These are phyloP conservation scores for Calonectria naviculata DNA, from an alignment of 2,329 filamentous ascomycete species.

Conservation along the genomic window DNA sequence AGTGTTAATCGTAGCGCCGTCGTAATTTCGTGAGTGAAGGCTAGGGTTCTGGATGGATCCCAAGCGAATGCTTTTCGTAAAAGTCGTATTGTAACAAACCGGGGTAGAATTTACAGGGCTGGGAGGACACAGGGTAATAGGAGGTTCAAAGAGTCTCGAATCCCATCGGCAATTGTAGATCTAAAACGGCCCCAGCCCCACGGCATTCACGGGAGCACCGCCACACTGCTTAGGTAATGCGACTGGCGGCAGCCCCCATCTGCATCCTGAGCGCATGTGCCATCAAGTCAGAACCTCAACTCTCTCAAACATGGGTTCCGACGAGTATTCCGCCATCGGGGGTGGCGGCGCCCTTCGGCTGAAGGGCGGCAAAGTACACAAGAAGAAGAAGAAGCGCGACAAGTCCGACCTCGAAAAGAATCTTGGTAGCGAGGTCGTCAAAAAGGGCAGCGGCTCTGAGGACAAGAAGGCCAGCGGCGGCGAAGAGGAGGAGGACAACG, in stretches of 20 bases:
- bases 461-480: constrained; percentile 39
- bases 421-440: constrained; percentile 47
- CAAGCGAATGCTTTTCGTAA: constrained; percentile 26
- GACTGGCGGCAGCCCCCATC: not conserved
- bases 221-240: constrained; percentile 26
- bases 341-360: constrained; percentile 84
- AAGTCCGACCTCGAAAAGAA: constrained; percentile 60
- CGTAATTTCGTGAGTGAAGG: constrained; percentile 25
- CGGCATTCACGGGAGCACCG: constrained; percentile 19
- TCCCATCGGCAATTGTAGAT: constrained; percentile 7
- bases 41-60: constrained; percentile 19
- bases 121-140: constrained; percentile 19
- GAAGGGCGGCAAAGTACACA: constrained; percentile 78
- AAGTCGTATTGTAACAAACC: constrained; percentile 34
- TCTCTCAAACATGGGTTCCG: constrained; percentile 68
- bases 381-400: constrained; percentile 72
- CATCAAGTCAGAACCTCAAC: not conserved
- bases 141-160: constrained; percentile 9
- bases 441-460: constrained; percentile 32
- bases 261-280: constrained; percentile 14
- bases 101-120: constrained; percentile 15
- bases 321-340: constrained; percentile 76
- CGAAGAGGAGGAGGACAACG: constrained; percentile 40
- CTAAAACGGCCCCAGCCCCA: constrained; percentile 9
- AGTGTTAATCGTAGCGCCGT: constrained; percentile 12